Percentiles rank a stretch among this genome's conserved stretches.
Conservation (phyloP, 2,329 filamentous ascomycete species). For the Exserohilum turcica region DNA sequence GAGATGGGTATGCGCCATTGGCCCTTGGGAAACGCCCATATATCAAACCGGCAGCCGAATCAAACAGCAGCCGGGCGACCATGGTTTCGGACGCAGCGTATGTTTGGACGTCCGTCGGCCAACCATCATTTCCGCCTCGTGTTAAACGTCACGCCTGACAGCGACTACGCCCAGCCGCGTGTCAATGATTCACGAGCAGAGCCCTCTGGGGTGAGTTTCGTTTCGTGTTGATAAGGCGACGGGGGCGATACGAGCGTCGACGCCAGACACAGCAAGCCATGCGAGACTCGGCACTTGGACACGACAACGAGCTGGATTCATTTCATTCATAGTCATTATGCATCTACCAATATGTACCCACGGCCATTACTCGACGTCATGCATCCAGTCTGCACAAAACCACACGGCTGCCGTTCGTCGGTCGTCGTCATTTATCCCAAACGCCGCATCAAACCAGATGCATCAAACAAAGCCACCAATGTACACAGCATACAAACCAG, state of each 20-base stretch:
- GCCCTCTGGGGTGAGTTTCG: neutral
- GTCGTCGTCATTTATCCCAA: neutral
- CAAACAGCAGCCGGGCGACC: neutral
- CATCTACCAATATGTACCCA: constrained; percentile 2
- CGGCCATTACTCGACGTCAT: neutral
- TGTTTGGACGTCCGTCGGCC: constrained; percentile 5
- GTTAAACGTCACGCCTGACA: neutral
- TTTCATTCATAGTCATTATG: constrained; percentile 2
- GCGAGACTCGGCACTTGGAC: neutral
- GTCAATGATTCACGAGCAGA: too few relatives aligned
- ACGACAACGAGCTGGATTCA: neutral
- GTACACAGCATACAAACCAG: neutral
- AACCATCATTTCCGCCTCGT: too few relatives aligned
- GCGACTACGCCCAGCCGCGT: too few relatives aligned
- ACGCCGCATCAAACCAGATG: constrained; percentile 4
- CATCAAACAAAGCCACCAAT: neutral
- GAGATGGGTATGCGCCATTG: constrained; percentile 1
- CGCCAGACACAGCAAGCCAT: neutral
- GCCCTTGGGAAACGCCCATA: constrained; percentile 6
- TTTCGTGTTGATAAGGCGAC: neutral
- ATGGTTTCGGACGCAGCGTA: neutral
- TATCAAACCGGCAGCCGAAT: neutral
- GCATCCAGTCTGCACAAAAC: neutral
- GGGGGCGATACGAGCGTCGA: neutral
- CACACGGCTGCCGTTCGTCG: neutral